Evolutionary conservation across 805 yeast species (phyloP).

Genomic region (Candida dajiaensis): DNA sequence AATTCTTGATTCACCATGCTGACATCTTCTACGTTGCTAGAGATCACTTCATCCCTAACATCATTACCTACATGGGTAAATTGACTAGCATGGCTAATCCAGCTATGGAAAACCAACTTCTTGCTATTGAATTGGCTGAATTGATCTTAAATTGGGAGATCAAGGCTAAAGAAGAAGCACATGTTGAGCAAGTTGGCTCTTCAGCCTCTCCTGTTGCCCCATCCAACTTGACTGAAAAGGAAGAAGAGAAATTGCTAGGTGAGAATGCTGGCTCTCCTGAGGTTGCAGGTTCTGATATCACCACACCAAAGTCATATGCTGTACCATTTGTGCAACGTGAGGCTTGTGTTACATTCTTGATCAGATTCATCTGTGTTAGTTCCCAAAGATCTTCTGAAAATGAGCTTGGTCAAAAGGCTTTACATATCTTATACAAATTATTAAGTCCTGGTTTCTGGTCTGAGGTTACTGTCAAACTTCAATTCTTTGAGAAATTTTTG

Average conservation of each 20-base stretch:
- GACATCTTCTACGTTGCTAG: conserved; percentile 80
- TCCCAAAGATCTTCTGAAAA: conserved; percentile 81
- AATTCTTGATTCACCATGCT: conserved; percentile 80
- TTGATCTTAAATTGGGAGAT: conserved; percentile 82
- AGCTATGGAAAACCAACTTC: conserved; percentile 70
- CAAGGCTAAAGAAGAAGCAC: conserved; percentile 29
- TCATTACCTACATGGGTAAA: conserved; percentile 89
- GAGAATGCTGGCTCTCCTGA: conserved; percentile 15
- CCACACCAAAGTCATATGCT: conserved; percentile 44
- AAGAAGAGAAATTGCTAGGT: conserved; percentile 17
- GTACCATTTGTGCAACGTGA: conserved; percentile 80
- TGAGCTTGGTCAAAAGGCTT: conserved; percentile 74
- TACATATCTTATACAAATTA: conserved; percentile 69
- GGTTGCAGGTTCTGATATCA: conserved; percentile 29
- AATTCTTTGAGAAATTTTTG: conserved; percentile 83
- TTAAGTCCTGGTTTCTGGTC: conserved; percentile 76
- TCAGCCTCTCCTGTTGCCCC: conserved; percentile 25
- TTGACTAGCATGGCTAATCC: conserved; percentile 73
- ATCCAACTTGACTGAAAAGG: conserved; percentile 27
- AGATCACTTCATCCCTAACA: conserved; percentile 83
- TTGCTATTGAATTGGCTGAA: conserved; percentile 89
- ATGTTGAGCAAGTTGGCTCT: conserved; percentile 7
- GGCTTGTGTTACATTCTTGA: conserved; percentile 82
- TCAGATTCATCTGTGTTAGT: conserved; percentile 81
- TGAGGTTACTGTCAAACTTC: conserved; percentile 79